Evolutionary conservation across 345 rosid genomes (phyloP).

Genomic region (Odontarrhena argentea): DNA sequence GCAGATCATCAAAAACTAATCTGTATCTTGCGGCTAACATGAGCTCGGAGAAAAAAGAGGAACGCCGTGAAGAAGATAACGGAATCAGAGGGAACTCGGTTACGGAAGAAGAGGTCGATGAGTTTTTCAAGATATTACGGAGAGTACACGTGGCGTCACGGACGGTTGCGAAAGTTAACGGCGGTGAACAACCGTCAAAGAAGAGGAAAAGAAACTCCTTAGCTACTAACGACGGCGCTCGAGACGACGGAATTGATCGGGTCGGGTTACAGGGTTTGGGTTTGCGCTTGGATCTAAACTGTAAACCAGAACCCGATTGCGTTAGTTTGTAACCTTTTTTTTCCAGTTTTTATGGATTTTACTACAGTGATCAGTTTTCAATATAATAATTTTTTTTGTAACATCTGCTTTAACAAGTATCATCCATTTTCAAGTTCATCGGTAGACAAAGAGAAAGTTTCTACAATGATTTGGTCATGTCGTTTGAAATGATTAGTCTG

Average conservation of each 20-base stretch:
- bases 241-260: conserved; percentile 28
- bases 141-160: conserved; percentile 42
- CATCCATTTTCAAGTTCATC: neutral
- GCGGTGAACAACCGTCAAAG: conserved; percentile 31
- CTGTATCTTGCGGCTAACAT: conserved; percentile 23
- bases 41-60: conserved; percentile 24
- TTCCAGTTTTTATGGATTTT: no score
- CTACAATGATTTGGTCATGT: neutral
- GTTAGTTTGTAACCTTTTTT: conserved; percentile 24
- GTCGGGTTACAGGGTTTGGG: conserved; percentile 36
- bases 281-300: conserved; percentile 40
- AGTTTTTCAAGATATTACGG: conserved; percentile 44
- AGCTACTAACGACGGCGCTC: conserved; percentile 34
- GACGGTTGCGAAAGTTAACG: conserved; percentile 28
- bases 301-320: conserved; percentile 39
- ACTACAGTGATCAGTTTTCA: conserved; percentile 15
- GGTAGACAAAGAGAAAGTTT: neutral
- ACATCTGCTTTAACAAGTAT: neutral
- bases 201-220: conserved; percentile 39
- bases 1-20: neutral
- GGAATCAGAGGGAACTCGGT: conserved; percentile 25
- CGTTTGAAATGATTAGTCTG: neutral
- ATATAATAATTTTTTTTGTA: neutral
- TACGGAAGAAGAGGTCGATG: conserved; percentile 45
- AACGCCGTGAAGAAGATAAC: conserved; percentile 12